Conservation (phyloP, 495 filamentous ascomycete genomes). For the Cercophora samala region DNA sequence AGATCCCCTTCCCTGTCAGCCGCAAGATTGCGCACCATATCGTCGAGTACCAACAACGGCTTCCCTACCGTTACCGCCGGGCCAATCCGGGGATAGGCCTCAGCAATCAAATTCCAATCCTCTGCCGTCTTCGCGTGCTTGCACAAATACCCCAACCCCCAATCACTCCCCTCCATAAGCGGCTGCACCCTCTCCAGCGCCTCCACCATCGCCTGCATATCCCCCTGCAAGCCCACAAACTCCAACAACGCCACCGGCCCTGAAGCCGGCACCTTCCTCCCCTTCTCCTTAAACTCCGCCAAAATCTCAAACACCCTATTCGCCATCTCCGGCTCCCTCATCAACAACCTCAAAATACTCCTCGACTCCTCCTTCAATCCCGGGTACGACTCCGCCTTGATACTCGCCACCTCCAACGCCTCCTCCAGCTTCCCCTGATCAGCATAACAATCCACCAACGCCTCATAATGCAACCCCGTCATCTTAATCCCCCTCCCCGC, state of each 20-base stretch:
- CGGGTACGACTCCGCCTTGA: conserved; percentile 58
- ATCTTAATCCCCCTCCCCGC: conserved; percentile 52
- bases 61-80: neutral
- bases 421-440: conserved; percentile 49
- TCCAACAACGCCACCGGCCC: conserved; percentile 65
- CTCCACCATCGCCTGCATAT: conserved; percentile 56
- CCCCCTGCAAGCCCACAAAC: conserved; percentile 38
- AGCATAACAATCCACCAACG: conserved; percentile 66
- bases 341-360: conserved; percentile 48
- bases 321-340: conserved; percentile 28
- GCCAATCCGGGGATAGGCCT: neutral
- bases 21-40: neutral
- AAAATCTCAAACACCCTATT: conserved; percentile 53
- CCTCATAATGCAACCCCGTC: conserved; percentile 68
- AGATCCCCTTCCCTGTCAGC: conserved; percentile 42
- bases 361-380: conserved; percentile 44
- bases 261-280: conserved; percentile 48
- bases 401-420: conserved; percentile 60
- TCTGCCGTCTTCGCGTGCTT: conserved; percentile 52
- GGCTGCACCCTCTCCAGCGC: conserved; percentile 68
- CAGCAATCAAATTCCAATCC: neutral
- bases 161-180: conserved; percentile 60
- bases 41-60: neutral
- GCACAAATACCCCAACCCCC: conserved; percentile 66
- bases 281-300: conserved; percentile 44